Percentiles rank a stretch among this genome's conserved stretches.
These are phyloP conservation scores for Sarocladium oryzae DNA, from an alignment of 2,329 filamentous ascomycete species.

Conservation along the genomic window DNA sequence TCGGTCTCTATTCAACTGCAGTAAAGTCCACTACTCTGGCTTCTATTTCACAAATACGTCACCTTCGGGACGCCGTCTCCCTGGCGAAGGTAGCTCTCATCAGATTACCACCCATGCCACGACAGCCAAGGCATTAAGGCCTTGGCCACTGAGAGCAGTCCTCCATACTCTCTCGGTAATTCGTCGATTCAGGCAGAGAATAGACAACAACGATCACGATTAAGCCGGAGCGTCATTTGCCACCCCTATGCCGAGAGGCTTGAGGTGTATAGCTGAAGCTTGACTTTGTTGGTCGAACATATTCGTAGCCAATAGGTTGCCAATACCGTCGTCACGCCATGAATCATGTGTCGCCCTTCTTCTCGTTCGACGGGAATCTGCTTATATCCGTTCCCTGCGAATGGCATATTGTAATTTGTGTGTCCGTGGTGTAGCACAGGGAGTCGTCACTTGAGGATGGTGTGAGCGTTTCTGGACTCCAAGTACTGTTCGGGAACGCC, in stretches of 20 bases:
- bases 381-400: too few relatives aligned
- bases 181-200: constrained; percentile 73
- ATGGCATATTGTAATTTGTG: neutral
- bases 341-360: too few relatives aligned
- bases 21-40: neutral
- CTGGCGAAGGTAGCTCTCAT: neutral
- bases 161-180: constrained; percentile 74
- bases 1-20: neutral
- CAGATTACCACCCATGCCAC: constrained; percentile 35
- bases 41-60: neutral
- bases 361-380: too few relatives aligned
- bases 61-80: neutral
- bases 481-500: constrained; percentile 82
- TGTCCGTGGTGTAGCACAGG: neutral
- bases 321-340: neutral
- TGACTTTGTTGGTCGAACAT: constrained; percentile 93
- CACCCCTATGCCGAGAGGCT: constrained; percentile 72
- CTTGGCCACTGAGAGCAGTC: constrained; percentile 57
- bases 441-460: constrained; percentile 82
- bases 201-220: constrained; percentile 68
- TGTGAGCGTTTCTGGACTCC: constrained; percentile 85
- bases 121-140: constrained; percentile 44
- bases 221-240: constrained; percentile 98
- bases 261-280: constrained; percentile 81
- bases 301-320: constrained; percentile 12